Conservation (phyloP, 2,329 filamentous ascomycete genomes). For the Simplicillium aogashimaense region DNA sequence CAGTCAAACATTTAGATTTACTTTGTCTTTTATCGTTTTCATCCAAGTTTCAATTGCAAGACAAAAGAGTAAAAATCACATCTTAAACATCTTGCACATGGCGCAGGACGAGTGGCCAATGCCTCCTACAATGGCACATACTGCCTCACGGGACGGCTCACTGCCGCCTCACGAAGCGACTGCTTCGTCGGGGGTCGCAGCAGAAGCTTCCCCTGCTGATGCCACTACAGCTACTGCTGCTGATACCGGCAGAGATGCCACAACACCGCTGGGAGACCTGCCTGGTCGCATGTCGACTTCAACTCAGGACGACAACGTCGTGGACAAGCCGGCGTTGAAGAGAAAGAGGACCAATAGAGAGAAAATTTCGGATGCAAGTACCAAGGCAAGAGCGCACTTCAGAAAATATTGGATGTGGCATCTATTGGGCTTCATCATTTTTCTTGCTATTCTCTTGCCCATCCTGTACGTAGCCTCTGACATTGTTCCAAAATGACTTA, state of each 20-base stretch:
- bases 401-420: conserved; percentile 34
- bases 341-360: conserved; percentile 19
- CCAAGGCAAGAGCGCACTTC: conserved; percentile 24
- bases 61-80: too few species aligned
- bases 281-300: not conserved
- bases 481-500: not conserved
- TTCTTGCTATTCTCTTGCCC: conserved; percentile 33
- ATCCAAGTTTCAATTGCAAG: too few species aligned
- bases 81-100: too few species aligned
- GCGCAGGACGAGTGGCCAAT: too few species aligned
- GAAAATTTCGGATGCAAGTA: not conserved
- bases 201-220: too few species aligned
- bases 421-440: conserved; percentile 25
- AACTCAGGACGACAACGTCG: conserved; percentile 1
- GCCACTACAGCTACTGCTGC: too few species aligned
- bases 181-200: too few species aligned
- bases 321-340: conserved; percentile 10
- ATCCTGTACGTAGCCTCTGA: conserved; percentile 26
- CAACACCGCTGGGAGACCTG: not conserved
- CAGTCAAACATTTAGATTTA: too few species aligned
- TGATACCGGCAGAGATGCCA: not conserved
- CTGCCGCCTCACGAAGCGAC: too few species aligned
- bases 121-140: too few species aligned
- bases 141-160: too few species aligned
- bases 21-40: too few species aligned